Percentiles rank a stretch among this genome's conserved stretches.
Evolutionary conservation across 495 filamentous ascomycete genomes (phyloP).

Genomic region (Staphylotrichum tortipilum): DNA sequence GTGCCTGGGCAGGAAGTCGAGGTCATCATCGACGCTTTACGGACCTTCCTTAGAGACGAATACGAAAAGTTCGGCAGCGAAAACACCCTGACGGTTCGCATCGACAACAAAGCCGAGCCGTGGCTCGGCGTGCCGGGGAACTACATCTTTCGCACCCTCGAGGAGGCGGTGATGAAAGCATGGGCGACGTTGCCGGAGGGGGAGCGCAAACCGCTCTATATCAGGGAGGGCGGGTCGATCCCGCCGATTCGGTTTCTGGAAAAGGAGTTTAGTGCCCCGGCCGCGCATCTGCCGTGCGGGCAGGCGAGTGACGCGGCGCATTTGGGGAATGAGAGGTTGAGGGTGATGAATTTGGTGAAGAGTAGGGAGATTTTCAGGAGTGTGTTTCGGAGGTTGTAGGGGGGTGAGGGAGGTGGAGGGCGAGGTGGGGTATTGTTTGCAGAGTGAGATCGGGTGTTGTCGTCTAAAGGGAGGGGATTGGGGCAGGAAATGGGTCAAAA

Average conservation of each 20-base stretch:
- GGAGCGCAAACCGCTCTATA: slow-evolving; percentile 75
- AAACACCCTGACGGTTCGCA: slow-evolving; percentile 72
- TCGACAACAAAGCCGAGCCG: slow-evolving; percentile 88
- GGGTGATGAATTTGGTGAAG: slow-evolving; percentile 81
- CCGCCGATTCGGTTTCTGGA: slow-evolving; percentile 89
- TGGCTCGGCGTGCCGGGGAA: slow-evolving; percentile 93
- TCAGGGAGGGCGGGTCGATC: slow-evolving; percentile 91
- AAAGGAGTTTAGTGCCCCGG: slow-evolving; percentile 86
- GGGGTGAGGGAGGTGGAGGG: too few relatives aligned
- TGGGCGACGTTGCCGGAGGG: too few relatives aligned
- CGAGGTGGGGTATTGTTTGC: neutral
- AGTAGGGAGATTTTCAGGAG: slow-evolving; percentile 82
- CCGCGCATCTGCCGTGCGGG: slow-evolving; percentile 88
- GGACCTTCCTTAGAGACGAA: slow-evolving; percentile 56
- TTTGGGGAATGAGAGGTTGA: slow-evolving; percentile 86
- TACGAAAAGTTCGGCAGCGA: slow-evolving; percentile 65
- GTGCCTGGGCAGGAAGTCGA: slow-evolving; percentile 85
- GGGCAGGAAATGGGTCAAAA: too few relatives aligned
- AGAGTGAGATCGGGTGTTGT: neutral
- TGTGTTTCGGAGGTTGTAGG: slow-evolving; percentile 55
- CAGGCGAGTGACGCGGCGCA: slow-evolving; percentile 93
- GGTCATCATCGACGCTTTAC: slow-evolving; percentile 58
- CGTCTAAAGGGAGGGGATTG: too few relatives aligned
- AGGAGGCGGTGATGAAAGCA: slow-evolving; percentile 73
- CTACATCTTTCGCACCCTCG: slow-evolving; percentile 80